A percentile compares a stretch with the other conserved stretches of the same genome.
phyloP scores from a whole-genome alignment of 768 basidiomycete genomes.

The Boletus coccyginus region DNA sequence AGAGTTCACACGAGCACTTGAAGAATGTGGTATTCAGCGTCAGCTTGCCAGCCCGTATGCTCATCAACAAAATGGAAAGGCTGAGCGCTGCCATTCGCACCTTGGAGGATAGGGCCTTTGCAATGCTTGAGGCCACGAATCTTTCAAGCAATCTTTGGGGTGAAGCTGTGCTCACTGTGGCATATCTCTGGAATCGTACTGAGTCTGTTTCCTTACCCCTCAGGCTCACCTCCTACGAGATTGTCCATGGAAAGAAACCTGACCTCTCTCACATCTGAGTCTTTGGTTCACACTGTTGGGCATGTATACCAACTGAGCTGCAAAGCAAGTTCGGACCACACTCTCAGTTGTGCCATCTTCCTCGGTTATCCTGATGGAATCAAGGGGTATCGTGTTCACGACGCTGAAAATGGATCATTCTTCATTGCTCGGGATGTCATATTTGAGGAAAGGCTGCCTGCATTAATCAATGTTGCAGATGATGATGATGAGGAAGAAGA shows the following conservation, averaged over 20 bases:
- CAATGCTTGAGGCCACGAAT: conserved; percentile 19
- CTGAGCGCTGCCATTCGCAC: no score
- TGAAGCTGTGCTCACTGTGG: not conserved
- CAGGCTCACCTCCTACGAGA: not conserved
- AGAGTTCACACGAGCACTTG: no score
- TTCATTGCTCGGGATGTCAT: not conserved
- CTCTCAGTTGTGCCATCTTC: not conserved
- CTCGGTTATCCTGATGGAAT: not conserved
- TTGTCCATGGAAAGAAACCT: not conserved
- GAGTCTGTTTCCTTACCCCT: not conserved
- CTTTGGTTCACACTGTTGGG: not conserved
- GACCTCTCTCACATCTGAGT: not conserved
- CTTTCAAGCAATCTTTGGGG: not conserved
- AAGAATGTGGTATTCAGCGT: no score
- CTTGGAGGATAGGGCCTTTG: not conserved
- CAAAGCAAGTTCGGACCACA: not conserved
- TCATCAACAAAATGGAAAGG: no score
- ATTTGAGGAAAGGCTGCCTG: not conserved
- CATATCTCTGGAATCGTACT: not conserved
- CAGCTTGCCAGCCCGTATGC: no score
- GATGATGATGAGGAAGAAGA: not conserved
- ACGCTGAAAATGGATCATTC: not conserved
- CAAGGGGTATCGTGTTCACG: not conserved
- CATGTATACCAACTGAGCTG: not conserved
- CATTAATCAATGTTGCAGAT: not conserved